Evolutionary conservation across 2,329 filamentous ascomycete species (phyloP).

Genomic region (Exophiala calicioides): DNA sequence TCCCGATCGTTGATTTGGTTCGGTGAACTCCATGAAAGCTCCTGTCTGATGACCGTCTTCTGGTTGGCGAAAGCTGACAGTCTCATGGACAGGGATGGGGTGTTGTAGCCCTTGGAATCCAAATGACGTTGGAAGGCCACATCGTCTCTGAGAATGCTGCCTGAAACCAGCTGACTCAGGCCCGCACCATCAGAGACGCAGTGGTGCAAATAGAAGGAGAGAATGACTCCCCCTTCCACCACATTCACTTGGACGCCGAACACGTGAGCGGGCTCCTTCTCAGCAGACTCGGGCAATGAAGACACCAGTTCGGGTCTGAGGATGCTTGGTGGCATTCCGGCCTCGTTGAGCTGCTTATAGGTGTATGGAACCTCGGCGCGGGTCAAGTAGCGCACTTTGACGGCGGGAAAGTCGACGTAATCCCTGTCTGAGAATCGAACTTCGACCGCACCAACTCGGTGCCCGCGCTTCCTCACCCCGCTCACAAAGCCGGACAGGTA

Average conservation of each 20-base stretch:
- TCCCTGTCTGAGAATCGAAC: constrained; percentile 29
- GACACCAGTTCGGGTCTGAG: constrained; percentile 30
- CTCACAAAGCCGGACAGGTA: constrained; percentile 30
- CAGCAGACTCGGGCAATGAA: constrained; percentile 24
- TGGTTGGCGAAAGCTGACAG: constrained; percentile 26
- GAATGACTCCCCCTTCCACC: constrained; percentile 29
- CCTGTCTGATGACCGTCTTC: constrained; percentile 23
- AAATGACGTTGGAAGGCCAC: constrained; percentile 25
- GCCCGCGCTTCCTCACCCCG: constrained; percentile 15
- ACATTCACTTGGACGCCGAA: constrained; percentile 31
- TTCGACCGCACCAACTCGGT: constrained; percentile 23
- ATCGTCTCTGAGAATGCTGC: constrained; percentile 25
- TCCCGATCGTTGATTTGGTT: constrained; percentile 26
- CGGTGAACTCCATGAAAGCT: constrained; percentile 24
- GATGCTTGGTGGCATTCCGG: constrained; percentile 25
- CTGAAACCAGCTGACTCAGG: constrained; percentile 26
- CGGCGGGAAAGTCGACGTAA: constrained; percentile 27
- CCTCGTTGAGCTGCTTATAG: constrained; percentile 28
- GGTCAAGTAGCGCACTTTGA: constrained; percentile 23
- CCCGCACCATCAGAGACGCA: constrained; percentile 32
- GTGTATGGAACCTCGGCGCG: constrained; percentile 24
- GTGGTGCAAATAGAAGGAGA: constrained; percentile 31
- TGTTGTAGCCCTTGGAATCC: constrained; percentile 12
- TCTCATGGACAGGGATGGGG: constrained; percentile 18
- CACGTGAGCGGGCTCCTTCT: constrained; percentile 26